Base-by-base conservation (phyloP, 225 moss, liverwort and hornwort genomes). In the Bryum argenteum region DNA sequence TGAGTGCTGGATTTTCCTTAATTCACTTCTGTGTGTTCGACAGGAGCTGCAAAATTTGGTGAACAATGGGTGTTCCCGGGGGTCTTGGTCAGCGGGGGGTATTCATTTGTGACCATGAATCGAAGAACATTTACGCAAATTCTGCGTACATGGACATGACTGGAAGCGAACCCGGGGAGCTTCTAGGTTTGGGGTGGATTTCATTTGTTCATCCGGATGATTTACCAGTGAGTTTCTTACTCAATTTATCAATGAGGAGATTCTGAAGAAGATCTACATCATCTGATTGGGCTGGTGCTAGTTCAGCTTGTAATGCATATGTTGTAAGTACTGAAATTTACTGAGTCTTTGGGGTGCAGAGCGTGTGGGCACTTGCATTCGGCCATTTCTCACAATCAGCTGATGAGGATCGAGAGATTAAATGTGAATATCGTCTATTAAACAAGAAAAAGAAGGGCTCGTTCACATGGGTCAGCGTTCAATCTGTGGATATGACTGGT, bases 111-210 rank as follows among this genome's bases (percentile, higher is more conserved):
- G 84, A 84, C 57, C 76, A 80, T 77, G 80, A 84, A 71, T 65
- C 80, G 19, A 84, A 71, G 38, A 80, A 84, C 56, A 70, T 84
- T 9, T 84, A 84, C 20, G 37, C 77, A 28, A 84, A 84, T 58
- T 54, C 80, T 24, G 80, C 80, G 42, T 84, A 84, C 2, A 67
- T 67, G 74, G 66, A 74, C 8, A 84, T 84, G 84, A 77, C 80
- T 21, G 84, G 84, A 16, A 59, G 60, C 42, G 66, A 72, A 45
- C 77, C 80, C 1, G 84, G 76, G 63, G 84, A 84, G 56, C 77
- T 84, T 55, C 84, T 84, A 33, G 84, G 84, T 44, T 61, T 84
- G 33, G 80, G 80, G 69, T 84, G 84, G 84, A 80, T 80, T 47
- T 84, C 84, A 61, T 84, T 77, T 47, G 62, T 84, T 42, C 84